phyloP scores from a whole-genome alignment of 352 stramenopile species.

The Phytopythium sindhum region DNA sequence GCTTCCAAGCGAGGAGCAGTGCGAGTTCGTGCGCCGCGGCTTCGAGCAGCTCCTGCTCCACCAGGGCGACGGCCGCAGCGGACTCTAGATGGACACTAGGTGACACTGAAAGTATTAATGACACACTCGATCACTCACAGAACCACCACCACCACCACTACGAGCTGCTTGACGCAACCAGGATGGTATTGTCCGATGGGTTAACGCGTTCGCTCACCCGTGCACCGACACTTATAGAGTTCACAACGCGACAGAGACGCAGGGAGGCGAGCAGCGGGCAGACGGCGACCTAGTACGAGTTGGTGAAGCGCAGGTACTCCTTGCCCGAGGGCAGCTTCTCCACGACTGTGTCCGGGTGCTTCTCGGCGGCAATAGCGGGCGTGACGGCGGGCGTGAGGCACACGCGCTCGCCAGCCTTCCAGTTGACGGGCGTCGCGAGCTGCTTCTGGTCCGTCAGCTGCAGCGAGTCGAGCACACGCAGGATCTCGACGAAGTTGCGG shows the following conservation, averaged over 20 bases:
- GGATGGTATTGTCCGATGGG: not conserved
- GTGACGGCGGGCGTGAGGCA: constrained; percentile 65
- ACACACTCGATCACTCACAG: not conserved
- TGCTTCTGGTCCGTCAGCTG: constrained; percentile 61
- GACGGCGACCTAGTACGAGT: constrained; percentile 17
- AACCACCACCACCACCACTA: not conserved
- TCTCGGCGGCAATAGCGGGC: constrained; percentile 50
- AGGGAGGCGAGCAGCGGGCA: not conserved
- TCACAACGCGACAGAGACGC: not conserved
- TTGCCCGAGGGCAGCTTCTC: constrained; percentile 72
- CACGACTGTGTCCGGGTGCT: constrained; percentile 58
- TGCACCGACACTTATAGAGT: not conserved
- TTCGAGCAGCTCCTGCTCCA: constrained; percentile 52
- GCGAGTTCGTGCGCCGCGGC: constrained; percentile 51
- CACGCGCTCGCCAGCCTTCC: constrained; percentile 53
- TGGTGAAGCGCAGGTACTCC: constrained; percentile 74
- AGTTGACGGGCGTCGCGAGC: constrained; percentile 70
- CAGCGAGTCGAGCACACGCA: constrained; percentile 89
- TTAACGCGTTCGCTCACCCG: not conserved
- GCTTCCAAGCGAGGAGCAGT: constrained; percentile 43
- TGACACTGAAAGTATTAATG: not conserved
- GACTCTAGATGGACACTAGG: not conserved
- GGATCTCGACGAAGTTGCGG: constrained; percentile 92
- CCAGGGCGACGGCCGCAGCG: not conserved
- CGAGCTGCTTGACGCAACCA: not conserved